Percentiles rank a stretch among this genome's conserved stretches.
Evolutionary conservation across 192 early-diverging fungal species (phyloP).

Genomic region (Fimicolochytrium jonesii): DNA sequence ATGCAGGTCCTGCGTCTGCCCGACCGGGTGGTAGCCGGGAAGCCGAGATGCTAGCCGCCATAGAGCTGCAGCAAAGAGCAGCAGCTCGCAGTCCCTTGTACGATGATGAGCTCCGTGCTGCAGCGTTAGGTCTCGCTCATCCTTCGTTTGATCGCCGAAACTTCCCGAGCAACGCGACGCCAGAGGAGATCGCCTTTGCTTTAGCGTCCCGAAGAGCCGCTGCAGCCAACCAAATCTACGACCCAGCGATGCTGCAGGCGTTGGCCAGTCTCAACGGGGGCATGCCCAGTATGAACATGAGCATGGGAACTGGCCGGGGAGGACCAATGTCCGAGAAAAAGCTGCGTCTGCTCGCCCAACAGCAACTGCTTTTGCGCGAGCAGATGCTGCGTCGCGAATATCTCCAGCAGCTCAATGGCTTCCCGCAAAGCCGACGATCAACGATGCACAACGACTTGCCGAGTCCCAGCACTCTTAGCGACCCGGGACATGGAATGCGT

Average conservation of each 20-base stretch:
- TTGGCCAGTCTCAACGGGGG: constrained; percentile 26
- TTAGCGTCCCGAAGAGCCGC: constrained; percentile 14
- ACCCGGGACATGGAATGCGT: constrained; percentile 63
- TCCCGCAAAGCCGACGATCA: background rate
- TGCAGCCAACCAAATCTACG: constrained; percentile 11
- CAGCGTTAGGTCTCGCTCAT: background rate
- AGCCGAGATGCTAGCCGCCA: constrained; percentile 27
- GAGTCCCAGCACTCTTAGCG: constrained; percentile 11
- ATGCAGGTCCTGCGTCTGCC: background rate
- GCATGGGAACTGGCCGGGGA: constrained; percentile 1
- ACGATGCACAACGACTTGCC: constrained; percentile 11
- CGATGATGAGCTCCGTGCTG: constrained; percentile 12
- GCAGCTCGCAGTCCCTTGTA: constrained; percentile 6
- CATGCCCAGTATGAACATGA: constrained; percentile 12
- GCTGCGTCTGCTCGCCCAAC: constrained; percentile 31
- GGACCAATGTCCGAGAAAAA: constrained; percentile 27
- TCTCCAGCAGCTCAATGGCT: constrained; percentile 22
- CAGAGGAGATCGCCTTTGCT: constrained; percentile 13
- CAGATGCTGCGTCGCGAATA: constrained; percentile 34
- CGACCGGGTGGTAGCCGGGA: background rate
- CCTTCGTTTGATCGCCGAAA: constrained; percentile 1
- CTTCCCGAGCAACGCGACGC: background rate
- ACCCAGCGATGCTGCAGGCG: constrained; percentile 29
- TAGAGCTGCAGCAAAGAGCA: constrained; percentile 14
- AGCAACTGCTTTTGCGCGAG: constrained; percentile 29